Conservation (phyloP, 1,139 yeast genomes). For the Lodderomyces parapsilosis region DNA sequence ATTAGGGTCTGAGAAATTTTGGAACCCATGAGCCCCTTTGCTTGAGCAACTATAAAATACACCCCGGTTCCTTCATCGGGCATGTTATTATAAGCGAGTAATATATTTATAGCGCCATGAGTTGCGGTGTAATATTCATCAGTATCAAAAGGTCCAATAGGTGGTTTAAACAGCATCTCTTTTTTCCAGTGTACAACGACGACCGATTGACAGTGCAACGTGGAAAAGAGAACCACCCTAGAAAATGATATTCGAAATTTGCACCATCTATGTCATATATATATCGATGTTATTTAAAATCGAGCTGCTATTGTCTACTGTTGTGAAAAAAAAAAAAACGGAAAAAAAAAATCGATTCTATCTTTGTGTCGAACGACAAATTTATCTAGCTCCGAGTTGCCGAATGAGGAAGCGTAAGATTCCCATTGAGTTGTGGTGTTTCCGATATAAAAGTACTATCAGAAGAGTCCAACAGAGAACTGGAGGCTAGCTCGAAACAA, state of each 20-base stretch:
- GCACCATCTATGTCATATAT: background rate
- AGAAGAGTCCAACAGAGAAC: too few relatives aligned
- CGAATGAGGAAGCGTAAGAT: background rate
- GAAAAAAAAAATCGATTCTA: background rate
- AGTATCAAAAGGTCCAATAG: background rate
- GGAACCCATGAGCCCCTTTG: slow-evolving; percentile 23
- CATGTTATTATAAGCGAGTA: slow-evolving; percentile 4
- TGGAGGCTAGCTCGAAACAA: too few relatives aligned
- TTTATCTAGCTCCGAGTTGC: background rate
- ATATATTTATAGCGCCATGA: slow-evolving; percentile 4
- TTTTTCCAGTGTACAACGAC: too few relatives aligned
- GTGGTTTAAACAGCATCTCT: background rate
- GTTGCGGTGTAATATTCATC: slow-evolving; percentile 6
- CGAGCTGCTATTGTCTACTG: background rate
- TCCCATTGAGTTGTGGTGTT: too few relatives aligned
- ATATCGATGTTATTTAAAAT: background rate
- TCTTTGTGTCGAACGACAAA: background rate
- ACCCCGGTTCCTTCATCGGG: slow-evolving; percentile 11
- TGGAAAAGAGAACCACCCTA: background rate
- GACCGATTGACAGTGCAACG: background rate
- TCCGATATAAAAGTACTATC: too few relatives aligned
- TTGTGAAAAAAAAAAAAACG: background rate
- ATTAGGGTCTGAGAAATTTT: slow-evolving; percentile 20
- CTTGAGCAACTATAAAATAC: slow-evolving; percentile 16
- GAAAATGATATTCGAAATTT: too few relatives aligned